These are phyloP conservation scores for Sarcomyxa edulis DNA, from an alignment of 768 basidiomycete genomes.

Conservation along the genomic window DNA sequence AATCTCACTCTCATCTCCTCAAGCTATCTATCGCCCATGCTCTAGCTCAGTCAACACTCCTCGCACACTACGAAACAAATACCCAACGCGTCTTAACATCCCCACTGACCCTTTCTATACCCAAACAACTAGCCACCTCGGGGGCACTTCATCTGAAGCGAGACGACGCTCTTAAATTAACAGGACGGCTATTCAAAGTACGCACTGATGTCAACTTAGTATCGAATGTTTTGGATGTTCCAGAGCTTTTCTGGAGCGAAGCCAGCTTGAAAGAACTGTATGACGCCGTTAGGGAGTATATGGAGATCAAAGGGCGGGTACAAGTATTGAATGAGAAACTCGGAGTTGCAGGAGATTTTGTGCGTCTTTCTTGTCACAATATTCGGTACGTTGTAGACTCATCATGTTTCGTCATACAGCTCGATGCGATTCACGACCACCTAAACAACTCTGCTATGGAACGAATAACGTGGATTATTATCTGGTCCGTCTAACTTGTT, in stretches of 20 bases:
- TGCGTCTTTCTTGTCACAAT: conserved; percentile 31
- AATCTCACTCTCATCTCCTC: conserved; percentile 84
- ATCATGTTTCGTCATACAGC: conserved; percentile 4
- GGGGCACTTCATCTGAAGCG: conserved; percentile 75
- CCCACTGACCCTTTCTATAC: conserved; percentile 73
- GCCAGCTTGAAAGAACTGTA: conserved; percentile 86
- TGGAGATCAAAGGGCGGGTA: conserved; percentile 84
- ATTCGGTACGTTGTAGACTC: conserved; percentile 1
- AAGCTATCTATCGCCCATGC: conserved; percentile 94
- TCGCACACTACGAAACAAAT: conserved; percentile 80
- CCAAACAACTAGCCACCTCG: conserved; percentile 72
- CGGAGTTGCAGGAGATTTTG: conserved; percentile 83
- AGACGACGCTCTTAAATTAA: conserved; percentile 81
- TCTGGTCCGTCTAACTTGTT: conserved; percentile 32
- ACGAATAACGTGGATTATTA: conserved; percentile 66
- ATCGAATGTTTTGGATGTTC: conserved; percentile 86
- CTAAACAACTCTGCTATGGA: conserved; percentile 88
- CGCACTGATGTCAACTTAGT: conserved; percentile 88
- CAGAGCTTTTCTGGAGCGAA: conserved; percentile 93
- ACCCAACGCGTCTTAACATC: conserved; percentile 77
- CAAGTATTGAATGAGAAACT: conserved; percentile 85
- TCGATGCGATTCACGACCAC: conserved; percentile 60
- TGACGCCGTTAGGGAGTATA: conserved; percentile 90
- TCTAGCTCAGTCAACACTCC: conserved; percentile 88
- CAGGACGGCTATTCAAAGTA: conserved; percentile 81